phyloP scores from a whole-genome alignment of 768 basidiomycete genomes.

The Pleurotus platypus region DNA sequence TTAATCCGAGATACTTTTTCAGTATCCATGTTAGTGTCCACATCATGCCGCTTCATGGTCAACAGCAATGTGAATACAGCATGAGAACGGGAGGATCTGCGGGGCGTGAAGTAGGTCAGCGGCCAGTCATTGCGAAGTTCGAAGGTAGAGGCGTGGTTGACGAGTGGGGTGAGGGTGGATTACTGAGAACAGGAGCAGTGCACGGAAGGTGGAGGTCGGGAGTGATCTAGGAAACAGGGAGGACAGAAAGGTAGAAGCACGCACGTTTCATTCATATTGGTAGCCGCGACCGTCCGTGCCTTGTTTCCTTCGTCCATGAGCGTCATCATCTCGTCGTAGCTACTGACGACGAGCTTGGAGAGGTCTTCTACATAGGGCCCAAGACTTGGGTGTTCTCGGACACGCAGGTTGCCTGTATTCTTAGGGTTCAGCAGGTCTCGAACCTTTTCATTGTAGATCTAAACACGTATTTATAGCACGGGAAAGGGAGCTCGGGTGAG shows the following conservation, averaged over 20 bases:
- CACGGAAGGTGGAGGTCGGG: no score
- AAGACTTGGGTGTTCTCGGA: constrained; percentile 93
- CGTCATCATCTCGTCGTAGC: constrained; percentile 96
- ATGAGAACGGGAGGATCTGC: constrained; percentile 92
- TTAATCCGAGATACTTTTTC: constrained; percentile 99
- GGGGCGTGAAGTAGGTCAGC: constrained; percentile 4
- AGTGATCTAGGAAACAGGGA: no score
- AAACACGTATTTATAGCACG: constrained; percentile 2
- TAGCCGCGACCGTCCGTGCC: constrained; percentile 96
- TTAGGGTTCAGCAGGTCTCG: constrained; percentile 96
- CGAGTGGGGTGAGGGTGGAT: no score
- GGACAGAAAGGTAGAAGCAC: constrained; percentile 21
- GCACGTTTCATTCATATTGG: constrained; percentile 99
- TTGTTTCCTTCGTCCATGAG: constrained; percentile 99
- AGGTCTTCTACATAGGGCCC: constrained; percentile 99
- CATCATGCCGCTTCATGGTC: constrained; percentile 88
- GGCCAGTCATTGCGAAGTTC: not conserved
- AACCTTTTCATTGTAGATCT: constrained; percentile 98
- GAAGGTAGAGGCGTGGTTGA: no score
- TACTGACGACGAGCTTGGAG: constrained; percentile 87
- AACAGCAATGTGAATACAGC: constrained; percentile 96
- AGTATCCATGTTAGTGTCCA: constrained; percentile 81
- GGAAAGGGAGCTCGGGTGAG: no score
- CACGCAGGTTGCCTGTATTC: constrained; percentile 93
- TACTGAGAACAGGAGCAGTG: no score